Percentiles rank a stretch among this genome's conserved stretches.
These are phyloP conservation scores for Quercus phellos DNA, from an alignment of 331 rosid genomes.

Conservation along the genomic window DNA sequence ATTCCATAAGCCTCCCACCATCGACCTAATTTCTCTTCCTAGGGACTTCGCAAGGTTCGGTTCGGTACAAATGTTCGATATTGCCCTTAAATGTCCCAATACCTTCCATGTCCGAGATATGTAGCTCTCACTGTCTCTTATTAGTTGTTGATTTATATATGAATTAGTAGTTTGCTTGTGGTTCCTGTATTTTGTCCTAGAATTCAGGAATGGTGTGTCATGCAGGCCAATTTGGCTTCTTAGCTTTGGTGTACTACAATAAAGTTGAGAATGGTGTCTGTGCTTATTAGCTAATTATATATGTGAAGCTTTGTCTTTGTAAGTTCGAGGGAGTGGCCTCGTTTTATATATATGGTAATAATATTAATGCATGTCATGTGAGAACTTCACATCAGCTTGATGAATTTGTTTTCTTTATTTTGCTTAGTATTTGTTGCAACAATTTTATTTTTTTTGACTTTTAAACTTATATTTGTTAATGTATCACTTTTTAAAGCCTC, in stretches of 20 bases:
- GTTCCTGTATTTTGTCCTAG: neutral
- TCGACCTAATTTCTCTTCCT: conserved; percentile 90
- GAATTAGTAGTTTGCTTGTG: neutral
- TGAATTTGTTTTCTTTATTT: neutral
- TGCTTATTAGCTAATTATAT: neutral
- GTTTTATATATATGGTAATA: neutral
- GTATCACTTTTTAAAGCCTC: no score
- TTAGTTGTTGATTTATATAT: neutral
- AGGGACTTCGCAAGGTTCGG: conserved; percentile 73
- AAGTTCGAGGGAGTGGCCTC: neutral
- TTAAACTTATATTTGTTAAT: neutral
- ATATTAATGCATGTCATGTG: neutral
- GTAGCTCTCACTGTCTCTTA: neutral
- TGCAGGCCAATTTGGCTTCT: neutral
- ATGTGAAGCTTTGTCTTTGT: neutral
- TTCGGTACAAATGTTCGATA: conserved; percentile 87
- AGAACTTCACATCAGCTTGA: neutral
- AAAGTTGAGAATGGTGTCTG: neutral
- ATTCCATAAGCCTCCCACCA: conserved; percentile 78
- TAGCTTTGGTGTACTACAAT: neutral
- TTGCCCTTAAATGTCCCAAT: conserved; percentile 78
- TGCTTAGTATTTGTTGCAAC: neutral
- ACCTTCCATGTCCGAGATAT: conserved; percentile 80
- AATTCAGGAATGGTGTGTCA: neutral
- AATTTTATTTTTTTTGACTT: neutral